phyloP scores from a whole-genome alignment of 805 yeast species.

The Suhomyces sp. region DNA sequence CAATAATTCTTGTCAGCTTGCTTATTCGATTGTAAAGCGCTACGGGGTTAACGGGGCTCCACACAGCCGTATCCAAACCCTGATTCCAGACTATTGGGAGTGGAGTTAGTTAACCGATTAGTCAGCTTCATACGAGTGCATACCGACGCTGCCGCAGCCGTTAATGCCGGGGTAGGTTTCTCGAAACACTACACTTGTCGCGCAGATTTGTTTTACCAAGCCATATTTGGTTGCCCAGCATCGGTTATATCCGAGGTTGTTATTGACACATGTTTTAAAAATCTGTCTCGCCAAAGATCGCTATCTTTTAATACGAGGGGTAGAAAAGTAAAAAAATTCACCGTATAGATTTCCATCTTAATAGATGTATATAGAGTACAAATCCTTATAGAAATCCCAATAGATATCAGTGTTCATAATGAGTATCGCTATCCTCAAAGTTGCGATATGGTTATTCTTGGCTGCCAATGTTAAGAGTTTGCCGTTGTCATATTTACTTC shows the following conservation, averaged over 20 bases:
- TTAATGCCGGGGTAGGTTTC: too few species aligned
- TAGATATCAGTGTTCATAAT: neutral
- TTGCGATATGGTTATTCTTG: conserved; percentile 15
- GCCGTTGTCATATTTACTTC: conserved; percentile 62
- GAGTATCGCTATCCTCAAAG: neutral
- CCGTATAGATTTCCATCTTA: neutral
- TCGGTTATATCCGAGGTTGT: neutral
- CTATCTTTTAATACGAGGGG: neutral
- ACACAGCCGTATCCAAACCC: neutral
- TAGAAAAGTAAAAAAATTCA: neutral
- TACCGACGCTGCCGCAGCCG: neutral
- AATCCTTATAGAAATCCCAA: neutral
- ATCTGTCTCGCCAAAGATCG: neutral
- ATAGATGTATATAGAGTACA: neutral
- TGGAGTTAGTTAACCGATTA: neutral
- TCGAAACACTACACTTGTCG: neutral
- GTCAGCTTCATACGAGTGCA: neutral
- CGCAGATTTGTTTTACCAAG: neutral
- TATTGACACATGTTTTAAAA: neutral
- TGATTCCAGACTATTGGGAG: neutral
- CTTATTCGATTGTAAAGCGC: neutral
- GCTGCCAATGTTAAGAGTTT: conserved; percentile 56
- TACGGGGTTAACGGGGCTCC: neutral
- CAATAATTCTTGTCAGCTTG: neutral
- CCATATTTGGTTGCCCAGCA: neutral